phyloP scores from a whole-genome alignment of 1,139 yeast genomes.

The Protomyces pachydermus region DNA sequence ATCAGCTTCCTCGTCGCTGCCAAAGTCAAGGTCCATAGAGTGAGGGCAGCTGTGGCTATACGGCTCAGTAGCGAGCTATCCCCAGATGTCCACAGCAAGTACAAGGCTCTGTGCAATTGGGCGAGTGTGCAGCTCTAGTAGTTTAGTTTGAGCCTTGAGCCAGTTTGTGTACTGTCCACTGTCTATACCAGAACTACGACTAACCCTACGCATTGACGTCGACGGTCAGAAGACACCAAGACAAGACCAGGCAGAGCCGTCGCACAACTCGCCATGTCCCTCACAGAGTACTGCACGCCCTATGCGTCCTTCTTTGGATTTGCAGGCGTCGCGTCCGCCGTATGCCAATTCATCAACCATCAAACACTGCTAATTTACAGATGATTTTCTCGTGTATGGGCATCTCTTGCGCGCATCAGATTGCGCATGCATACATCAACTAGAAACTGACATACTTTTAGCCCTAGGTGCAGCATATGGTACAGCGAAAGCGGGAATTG shows the following conservation, averaged over 20 bases:
- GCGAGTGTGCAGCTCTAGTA: no score
- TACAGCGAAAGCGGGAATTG: constrained; percentile 99
- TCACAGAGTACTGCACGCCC: constrained; percentile 26
- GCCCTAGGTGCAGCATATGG: constrained; percentile 93
- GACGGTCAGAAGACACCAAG: not conserved
- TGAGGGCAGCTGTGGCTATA: not conserved
- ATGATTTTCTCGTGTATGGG: constrained; percentile 18
- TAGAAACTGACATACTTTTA: not conserved
- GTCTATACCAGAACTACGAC: no score
- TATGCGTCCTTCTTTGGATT: constrained; percentile 27
- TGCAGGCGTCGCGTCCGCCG: constrained; percentile 26
- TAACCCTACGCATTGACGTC: not conserved
- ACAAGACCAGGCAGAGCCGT: no score
- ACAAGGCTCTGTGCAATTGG: no score
- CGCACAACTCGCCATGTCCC: constrained; percentile 4
- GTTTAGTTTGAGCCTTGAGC: not conserved
- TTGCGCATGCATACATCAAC: not conserved
- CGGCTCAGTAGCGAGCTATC: not conserved
- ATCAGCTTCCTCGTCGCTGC: constrained; percentile 25
- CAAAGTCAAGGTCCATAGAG: constrained; percentile 17
- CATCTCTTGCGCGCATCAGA: not conserved
- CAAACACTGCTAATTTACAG: not conserved
- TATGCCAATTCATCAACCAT: not conserved
- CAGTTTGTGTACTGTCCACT: not conserved
- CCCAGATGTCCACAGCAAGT: not conserved